Conservation (phyloP, 2,329 filamentous ascomycete species). For the Fusarium nematophilum region DNA sequence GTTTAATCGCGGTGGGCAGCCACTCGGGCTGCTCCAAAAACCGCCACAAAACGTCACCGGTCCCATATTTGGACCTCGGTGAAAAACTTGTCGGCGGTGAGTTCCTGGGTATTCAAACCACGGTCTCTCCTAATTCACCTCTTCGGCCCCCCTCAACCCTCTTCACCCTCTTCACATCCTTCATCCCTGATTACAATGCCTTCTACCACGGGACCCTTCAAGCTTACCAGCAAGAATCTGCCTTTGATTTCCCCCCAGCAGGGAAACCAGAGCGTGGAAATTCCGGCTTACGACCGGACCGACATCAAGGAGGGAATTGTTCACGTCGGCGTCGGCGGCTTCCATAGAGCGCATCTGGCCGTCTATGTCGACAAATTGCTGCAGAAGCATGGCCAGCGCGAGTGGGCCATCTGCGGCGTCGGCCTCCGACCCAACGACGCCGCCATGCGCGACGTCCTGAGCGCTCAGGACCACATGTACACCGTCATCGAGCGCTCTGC, state of each 20-base stretch:
- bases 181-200: slow-evolving; percentile 20
- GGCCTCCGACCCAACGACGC: slow-evolving; percentile 62
- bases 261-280: slow-evolving; percentile 32
- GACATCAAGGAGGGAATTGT: slow-evolving; percentile 65
- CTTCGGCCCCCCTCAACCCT: not conserved
- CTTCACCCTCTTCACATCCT: not conserved
- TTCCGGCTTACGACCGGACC: slow-evolving; percentile 58
- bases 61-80: slow-evolving; percentile 21
- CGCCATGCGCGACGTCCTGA: slow-evolving; percentile 62
- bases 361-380: slow-evolving; percentile 63
- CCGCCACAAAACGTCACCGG: slow-evolving; percentile 16
- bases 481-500: slow-evolving; percentile 66
- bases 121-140: slow-evolving; percentile 7
- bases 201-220: slow-evolving; percentile 36
- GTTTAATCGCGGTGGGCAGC: too few relatives aligned
- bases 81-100: slow-evolving; percentile 39
- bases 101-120: slow-evolving; percentile 29
- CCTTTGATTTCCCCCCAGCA: slow-evolving; percentile 37
- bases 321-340: slow-evolving; percentile 65
- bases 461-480: slow-evolving; percentile 62
- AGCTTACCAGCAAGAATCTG: slow-evolving; percentile 44
- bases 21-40: too few relatives aligned
- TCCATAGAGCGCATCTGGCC: slow-evolving; percentile 65
- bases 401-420: slow-evolving; percentile 65
- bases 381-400: slow-evolving; percentile 55